A percentile compares a stretch with the other conserved stretches of the same genome.
Conservation (phyloP, 73 alveolate genomes). For the Paramecium tetraurelia region DNA sequence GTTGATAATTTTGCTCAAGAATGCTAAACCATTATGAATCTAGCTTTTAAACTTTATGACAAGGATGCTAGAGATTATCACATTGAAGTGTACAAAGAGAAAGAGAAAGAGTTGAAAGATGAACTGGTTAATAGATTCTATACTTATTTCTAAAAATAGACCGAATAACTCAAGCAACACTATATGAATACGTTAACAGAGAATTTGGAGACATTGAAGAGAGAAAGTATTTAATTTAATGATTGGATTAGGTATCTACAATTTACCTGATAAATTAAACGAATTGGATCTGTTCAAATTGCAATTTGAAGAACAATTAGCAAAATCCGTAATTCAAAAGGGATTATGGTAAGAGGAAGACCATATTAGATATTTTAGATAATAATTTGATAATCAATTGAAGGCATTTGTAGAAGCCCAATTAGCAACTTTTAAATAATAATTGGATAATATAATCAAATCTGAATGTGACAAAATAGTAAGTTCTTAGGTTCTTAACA, state of each 20-base stretch:
- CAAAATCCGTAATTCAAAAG: background rate
- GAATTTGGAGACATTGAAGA: background rate
- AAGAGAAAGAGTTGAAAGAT: slow-evolving; percentile 42
- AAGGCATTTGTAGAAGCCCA: background rate
- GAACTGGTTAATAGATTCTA: slow-evolving; percentile 18
- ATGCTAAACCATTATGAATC: background rate
- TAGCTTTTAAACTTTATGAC: background rate
- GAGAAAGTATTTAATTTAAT: background rate
- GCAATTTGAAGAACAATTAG: background rate
- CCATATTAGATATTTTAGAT: background rate
- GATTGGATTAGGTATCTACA: background rate
- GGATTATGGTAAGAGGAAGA: slow-evolving; percentile 2
- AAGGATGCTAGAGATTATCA: slow-evolving; percentile 52
- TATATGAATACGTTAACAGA: background rate
- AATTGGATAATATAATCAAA: slow-evolving; percentile 4
- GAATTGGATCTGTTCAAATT: background rate
- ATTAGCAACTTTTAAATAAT: background rate
- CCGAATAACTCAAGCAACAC: background rate
- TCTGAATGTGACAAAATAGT: slow-evolving; percentile 27
- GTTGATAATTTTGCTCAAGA: background rate
- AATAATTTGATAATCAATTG: background rate
- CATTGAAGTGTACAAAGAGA: slow-evolving; percentile 5
- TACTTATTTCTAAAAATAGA: slow-evolving; percentile 34
- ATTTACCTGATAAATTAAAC: background rate
- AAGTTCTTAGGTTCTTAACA: background rate